Percentiles rank a stretch among this genome's conserved stretches.
These are phyloP conservation scores for Rhododendron henanense DNA, from an alignment of 148 eudicot genomes.

Conservation along the genomic window DNA sequence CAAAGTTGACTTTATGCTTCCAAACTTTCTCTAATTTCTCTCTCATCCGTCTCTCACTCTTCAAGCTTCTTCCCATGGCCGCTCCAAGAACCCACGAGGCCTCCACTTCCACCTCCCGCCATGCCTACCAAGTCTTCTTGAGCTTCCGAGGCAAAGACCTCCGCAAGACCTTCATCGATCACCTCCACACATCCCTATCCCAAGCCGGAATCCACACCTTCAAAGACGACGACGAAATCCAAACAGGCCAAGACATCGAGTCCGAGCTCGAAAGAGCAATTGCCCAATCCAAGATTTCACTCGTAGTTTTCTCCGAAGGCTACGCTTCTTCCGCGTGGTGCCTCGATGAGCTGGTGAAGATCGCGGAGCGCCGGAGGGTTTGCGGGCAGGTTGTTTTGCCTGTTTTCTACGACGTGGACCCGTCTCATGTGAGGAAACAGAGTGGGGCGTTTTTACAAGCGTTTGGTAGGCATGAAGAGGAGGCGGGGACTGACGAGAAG, in stretches of 20 bases:
- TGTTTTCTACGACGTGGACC: conserved; percentile 9
- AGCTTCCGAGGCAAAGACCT: neutral
- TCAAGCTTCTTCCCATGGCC: neutral
- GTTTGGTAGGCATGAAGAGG: conserved; percentile 4
- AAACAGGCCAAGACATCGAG: neutral
- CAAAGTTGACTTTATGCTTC: neutral
- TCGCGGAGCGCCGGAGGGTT: neutral
- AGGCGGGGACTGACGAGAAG: neutral
- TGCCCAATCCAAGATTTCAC: neutral
- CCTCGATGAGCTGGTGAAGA: conserved; percentile 9
- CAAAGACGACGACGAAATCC: neutral
- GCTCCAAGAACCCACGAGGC: neutral
- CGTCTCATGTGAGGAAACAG: neutral
- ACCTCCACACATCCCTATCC: neutral
- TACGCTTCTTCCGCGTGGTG: conserved; percentile 1
- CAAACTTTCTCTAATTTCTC: neutral
- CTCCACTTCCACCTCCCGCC: neutral
- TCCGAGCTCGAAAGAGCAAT: neutral
- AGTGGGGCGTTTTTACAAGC: neutral
- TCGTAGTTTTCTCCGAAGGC: neutral
- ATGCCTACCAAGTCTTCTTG: neutral
- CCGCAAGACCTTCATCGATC: neutral
- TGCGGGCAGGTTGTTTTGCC: conserved; percentile 4
- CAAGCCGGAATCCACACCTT: conserved; percentile 8
- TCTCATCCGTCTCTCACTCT: neutral